phyloP scores from a whole-genome alignment of 345 rosid genomes.

The Acer saccharum region DNA sequence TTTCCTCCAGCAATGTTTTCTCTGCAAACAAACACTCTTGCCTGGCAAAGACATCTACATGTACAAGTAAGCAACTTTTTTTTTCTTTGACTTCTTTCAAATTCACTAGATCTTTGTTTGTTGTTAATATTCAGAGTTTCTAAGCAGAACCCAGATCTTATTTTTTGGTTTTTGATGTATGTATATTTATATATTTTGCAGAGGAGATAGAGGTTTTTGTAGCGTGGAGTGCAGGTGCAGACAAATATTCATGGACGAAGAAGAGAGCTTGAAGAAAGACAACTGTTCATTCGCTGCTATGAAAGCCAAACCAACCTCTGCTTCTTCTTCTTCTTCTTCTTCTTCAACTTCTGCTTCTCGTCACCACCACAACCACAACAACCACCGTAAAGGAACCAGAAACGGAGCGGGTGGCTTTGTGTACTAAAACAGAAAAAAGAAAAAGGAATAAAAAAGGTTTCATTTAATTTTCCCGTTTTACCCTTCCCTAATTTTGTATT shows the following conservation, averaged over 20 bases:
- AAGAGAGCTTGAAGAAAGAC: slow-evolving; percentile 48
- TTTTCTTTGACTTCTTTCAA: background rate
- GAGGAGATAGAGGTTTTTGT: slow-evolving; percentile 86
- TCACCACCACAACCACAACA: background rate
- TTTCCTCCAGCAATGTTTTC: slow-evolving; percentile 72
- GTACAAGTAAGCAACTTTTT: slow-evolving; percentile 67
- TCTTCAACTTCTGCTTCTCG: slow-evolving; percentile 39
- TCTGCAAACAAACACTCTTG: slow-evolving; percentile 66
- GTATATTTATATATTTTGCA: slow-evolving; percentile 17
- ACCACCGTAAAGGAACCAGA: slow-evolving; percentile 47
- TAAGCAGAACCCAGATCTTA: background rate
- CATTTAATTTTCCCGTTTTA: slow-evolving; percentile 22
- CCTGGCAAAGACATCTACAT: slow-evolving; percentile 88
- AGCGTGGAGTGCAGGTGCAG: slow-evolving; percentile 91
- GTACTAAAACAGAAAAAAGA: slow-evolving; percentile 35
- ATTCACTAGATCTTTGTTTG: background rate
- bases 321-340: slow-evolving; percentile 36
- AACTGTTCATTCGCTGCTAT: slow-evolving; percentile 51
- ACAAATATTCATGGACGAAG: slow-evolving; percentile 85
- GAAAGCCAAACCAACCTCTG: slow-evolving; percentile 20
- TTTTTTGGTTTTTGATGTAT: background rate
- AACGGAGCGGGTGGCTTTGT: slow-evolving; percentile 63
- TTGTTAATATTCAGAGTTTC: background rate
- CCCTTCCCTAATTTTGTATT: slow-evolving; percentile 39
- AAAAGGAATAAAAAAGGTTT: background rate